Evolutionary conservation across 768 basidiomycete species (phyloP).

Genomic region (Suillus spraguei): DNA sequence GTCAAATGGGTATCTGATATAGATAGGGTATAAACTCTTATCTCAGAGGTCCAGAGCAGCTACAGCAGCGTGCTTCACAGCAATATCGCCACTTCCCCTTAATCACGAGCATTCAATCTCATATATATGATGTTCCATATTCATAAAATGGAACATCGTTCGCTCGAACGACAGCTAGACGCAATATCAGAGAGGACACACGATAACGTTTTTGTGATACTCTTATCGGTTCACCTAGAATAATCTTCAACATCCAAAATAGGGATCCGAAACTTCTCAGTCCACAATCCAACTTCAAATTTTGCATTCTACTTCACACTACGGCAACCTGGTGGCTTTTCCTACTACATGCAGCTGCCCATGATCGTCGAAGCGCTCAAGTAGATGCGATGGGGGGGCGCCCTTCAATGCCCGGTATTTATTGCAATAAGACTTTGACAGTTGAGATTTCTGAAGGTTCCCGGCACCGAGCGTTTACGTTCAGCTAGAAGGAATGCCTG

Average conservation of each 20-base stretch:
- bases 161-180: not conserved
- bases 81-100: not conserved
- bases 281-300: not conserved
- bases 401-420: not conserved
- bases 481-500: not conserved
- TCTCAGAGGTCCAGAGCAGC: not conserved
- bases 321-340: not conserved
- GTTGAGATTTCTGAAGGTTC: not conserved
- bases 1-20: not conserved
- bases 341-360: not conserved
- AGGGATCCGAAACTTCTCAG: not conserved
- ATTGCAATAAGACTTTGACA: too few species aligned
- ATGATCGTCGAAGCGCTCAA: not conserved
- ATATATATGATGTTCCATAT: not conserved
- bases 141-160: not conserved
- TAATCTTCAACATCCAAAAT: not conserved
- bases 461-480: not conserved
- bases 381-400: not conserved
- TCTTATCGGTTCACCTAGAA: not conserved
- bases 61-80: not conserved
- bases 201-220: not conserved
- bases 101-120: not conserved
- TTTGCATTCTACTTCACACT: not conserved
- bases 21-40: not conserved
- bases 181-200: not conserved